Conservation (phyloP, 2,329 filamentous ascomycete genomes). For the Curvularia hawaiiensis region DNA sequence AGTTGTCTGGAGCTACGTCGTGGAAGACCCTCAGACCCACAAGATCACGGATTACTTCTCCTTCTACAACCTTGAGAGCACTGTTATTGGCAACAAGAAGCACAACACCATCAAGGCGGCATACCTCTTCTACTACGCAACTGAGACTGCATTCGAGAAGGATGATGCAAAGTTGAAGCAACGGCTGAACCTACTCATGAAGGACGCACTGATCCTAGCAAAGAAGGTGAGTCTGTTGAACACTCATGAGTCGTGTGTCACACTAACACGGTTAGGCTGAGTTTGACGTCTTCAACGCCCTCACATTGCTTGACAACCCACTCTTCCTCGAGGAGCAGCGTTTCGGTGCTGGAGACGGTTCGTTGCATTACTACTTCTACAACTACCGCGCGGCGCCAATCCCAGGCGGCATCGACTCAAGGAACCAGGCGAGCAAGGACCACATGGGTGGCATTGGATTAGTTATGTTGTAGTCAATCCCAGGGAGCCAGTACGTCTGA, state of each 20-base stretch:
- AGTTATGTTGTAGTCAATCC: slow-evolving; percentile 69
- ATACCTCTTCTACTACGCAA: slow-evolving; percentile 97
- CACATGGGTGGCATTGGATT: slow-evolving; percentile 86
- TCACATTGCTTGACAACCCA: slow-evolving; percentile 91
- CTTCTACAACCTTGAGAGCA: slow-evolving; percentile 94
- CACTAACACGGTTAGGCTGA: slow-evolving; percentile 55
- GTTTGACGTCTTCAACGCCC: slow-evolving; percentile 96
- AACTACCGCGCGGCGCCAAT: slow-evolving; percentile 93
- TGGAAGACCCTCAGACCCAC: slow-evolving; percentile 70
- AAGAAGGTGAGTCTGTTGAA: slow-evolving; percentile 63
- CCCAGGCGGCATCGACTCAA: slow-evolving; percentile 79
- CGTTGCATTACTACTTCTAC: slow-evolving; percentile 96
- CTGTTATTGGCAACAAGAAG: slow-evolving; percentile 81
- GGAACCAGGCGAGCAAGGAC: slow-evolving; percentile 77
- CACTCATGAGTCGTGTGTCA: background rate
- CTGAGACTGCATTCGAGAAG: slow-evolving; percentile 71
- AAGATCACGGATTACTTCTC: slow-evolving; percentile 97
- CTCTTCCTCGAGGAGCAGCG: slow-evolving; percentile 93
- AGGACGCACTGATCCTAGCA: slow-evolving; percentile 85
- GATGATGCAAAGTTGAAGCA: slow-evolving; percentile 69
- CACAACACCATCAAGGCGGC: slow-evolving; percentile 84
- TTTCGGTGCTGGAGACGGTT: slow-evolving; percentile 92
- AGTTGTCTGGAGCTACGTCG: slow-evolving; percentile 92
- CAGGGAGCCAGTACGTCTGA: background rate
- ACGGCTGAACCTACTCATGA: slow-evolving; percentile 80